Conservation (phyloP, 2,329 filamentous ascomycete species). For the Apiospora arundinis region DNA sequence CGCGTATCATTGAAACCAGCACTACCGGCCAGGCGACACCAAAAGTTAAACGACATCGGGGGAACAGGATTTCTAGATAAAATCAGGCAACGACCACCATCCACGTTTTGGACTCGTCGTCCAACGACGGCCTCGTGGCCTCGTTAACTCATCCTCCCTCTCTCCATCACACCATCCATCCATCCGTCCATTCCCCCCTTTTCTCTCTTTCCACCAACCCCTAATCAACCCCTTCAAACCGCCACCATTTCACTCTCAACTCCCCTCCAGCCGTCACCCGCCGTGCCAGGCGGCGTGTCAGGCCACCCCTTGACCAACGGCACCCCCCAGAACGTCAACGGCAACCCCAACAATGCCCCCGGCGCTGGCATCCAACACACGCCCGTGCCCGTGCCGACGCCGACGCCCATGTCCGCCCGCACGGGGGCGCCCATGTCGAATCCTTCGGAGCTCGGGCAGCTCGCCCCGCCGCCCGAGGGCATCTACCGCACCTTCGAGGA, state of each 20-base stretch:
- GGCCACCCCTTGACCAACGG: constrained; percentile 36
- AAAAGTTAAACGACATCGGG: background rate
- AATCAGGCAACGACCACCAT: background rate
- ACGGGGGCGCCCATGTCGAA: background rate
- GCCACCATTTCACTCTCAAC: constrained; percentile 44
- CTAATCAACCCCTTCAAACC: constrained; percentile 31
- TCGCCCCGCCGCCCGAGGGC: constrained; percentile 64
- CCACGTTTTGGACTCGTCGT: constrained; percentile 4
- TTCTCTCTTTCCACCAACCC: background rate
- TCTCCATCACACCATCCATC: background rate
- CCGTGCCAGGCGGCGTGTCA: constrained; percentile 35
- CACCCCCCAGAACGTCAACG: constrained; percentile 28
- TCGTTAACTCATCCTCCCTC: background rate
- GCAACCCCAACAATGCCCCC: constrained; percentile 6
- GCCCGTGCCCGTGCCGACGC: constrained; percentile 27
- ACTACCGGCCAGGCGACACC: constrained; percentile 10
- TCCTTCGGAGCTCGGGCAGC: constrained; percentile 38
- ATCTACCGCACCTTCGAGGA: constrained; percentile 67
- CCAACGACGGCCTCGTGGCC: constrained; percentile 19
- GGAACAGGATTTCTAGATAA: background rate
- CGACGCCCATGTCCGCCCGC: constrained; percentile 23
- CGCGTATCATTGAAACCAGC: background rate
- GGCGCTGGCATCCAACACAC: constrained; percentile 24
- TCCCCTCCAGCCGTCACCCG: constrained; percentile 35
- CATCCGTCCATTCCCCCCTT: background rate